phyloP scores from a whole-genome alignment of 768 basidiomycete genomes.

The Ramaria sp. region DNA sequence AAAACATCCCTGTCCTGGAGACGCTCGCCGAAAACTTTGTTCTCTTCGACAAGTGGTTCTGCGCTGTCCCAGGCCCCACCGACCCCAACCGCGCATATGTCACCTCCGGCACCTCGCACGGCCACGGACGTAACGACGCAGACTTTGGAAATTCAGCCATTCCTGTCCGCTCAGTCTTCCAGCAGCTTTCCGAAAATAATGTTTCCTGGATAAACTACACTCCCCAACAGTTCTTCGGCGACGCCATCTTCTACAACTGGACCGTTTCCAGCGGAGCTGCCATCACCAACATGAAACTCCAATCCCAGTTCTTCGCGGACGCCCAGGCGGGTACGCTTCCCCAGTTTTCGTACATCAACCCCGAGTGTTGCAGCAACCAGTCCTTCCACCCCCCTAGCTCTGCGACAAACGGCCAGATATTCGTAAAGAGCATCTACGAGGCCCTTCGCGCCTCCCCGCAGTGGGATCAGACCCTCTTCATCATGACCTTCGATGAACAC shows the following conservation, averaged over 20 bases:
- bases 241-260: conserved; percentile 19
- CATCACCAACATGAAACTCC: conserved; percentile 15
- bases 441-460: conserved; percentile 20
- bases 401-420: conserved; percentile 16
- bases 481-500: conserved; percentile 23
- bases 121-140: conserved; percentile 21
- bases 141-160: conserved; percentile 15
- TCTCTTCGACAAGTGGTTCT: conserved; percentile 24
- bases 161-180: conserved; percentile 19
- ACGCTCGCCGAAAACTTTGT: conserved; percentile 19
- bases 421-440: conserved; percentile 23
- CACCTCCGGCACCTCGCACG: conserved; percentile 21
- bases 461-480: conserved; percentile 21
- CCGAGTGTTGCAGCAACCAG: conserved; percentile 15
- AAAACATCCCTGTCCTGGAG: conserved; percentile 16
- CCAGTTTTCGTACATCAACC: conserved; percentile 20
- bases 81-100: conserved; percentile 22
- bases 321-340: conserved; percentile 19
- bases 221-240: conserved; percentile 17
- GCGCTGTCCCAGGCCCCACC: conserved; percentile 22
- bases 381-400: too few relatives aligned
- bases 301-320: conserved; percentile 22
- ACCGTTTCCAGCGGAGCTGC: conserved; percentile 13
- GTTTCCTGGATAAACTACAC: conserved; percentile 22
- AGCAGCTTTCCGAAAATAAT: conserved; percentile 16